These are phyloP conservation scores for Hirsutella thompsonii DNA, from an alignment of 2,329 filamentous ascomycete genomes.

Conservation along the genomic window DNA sequence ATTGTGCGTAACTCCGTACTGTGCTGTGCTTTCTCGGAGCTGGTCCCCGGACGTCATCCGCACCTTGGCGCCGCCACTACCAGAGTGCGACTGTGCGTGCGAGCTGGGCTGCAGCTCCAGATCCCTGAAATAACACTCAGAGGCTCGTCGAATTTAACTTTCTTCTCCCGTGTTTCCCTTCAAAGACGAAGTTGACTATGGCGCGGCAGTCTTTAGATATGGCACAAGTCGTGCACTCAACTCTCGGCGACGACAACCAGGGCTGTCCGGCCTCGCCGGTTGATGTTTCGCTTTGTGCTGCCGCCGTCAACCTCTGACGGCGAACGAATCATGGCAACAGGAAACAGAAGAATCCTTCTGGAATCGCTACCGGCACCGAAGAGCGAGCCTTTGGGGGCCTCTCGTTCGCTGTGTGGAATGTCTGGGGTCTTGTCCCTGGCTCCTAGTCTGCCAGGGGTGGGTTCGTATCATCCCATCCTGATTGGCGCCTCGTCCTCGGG, in stretches of 20 bases:
- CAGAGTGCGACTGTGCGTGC: too few species aligned
- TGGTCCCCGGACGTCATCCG: not conserved
- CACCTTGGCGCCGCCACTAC: not conserved
- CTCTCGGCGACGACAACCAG: not conserved
- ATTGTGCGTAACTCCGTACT: not conserved
- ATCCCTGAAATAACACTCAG: too few species aligned
- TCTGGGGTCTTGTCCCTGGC: constrained; percentile 1
- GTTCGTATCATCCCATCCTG: constrained; percentile 13
- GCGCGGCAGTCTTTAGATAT: not conserved
- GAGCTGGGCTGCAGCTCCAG: too few species aligned
- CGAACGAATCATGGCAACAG: not conserved
- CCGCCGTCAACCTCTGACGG: too few species aligned
- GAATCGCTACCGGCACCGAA: constrained; percentile 10
- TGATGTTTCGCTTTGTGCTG: not conserved
- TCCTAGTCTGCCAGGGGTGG: constrained; percentile 9
- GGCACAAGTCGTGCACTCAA: not conserved
- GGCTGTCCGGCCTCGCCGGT: not conserved
- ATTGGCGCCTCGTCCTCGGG: constrained; percentile 17
- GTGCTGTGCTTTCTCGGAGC: not conserved
- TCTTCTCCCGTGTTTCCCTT: too few species aligned
- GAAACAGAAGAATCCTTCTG: constrained; percentile 14
- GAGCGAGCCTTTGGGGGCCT: constrained; percentile 3
- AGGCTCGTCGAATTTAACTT: too few species aligned
- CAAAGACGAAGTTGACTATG: too few species aligned
- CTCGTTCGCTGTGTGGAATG: constrained; percentile 9